Percentiles rank a stretch among this genome's conserved stretches.
Conservation (phyloP, 208 protist genomes). For the Trypanosoma cruzi region DNA sequence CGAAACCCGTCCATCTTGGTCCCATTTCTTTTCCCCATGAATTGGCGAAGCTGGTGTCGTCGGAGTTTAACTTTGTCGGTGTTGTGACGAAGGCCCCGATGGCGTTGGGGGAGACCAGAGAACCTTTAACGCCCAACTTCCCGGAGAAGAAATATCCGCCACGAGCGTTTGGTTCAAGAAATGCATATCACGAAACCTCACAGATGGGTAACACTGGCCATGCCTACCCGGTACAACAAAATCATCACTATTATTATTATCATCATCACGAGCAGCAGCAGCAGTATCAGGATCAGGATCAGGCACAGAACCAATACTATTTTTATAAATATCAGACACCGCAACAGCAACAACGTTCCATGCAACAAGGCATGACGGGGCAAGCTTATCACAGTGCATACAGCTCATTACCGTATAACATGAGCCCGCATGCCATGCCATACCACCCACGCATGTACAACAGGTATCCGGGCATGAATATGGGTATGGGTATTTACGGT, state of each 20-base stretch:
- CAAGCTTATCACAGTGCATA: slow-evolving; percentile 29
- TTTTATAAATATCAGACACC: slow-evolving; percentile 25
- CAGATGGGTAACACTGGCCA: background rate
- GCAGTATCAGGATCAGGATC: slow-evolving; percentile 5
- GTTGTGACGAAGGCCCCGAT: slow-evolving; percentile 13
- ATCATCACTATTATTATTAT: slow-evolving; percentile 30
- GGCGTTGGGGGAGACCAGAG: slow-evolving; percentile 18
- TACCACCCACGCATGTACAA: slow-evolving; percentile 30
- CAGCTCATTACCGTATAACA: slow-evolving; percentile 15
- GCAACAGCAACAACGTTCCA: slow-evolving; percentile 33
- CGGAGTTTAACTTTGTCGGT: slow-evolving; percentile 33
- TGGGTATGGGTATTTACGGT: slow-evolving; percentile 21
- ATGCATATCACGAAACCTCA: slow-evolving; percentile 3
- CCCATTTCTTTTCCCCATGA: slow-evolving; percentile 52
- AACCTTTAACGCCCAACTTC: background rate
- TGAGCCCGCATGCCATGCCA: slow-evolving; percentile 21
- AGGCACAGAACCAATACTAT: slow-evolving; percentile 10
- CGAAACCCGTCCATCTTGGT: slow-evolving; percentile 26
- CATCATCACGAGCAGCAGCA: slow-evolving; percentile 22
- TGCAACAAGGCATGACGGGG: slow-evolving; percentile 24
- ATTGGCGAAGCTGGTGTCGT: slow-evolving; percentile 24
- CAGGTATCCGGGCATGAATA: slow-evolving; percentile 29
- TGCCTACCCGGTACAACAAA: slow-evolving; percentile 17
- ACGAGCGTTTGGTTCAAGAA: slow-evolving; percentile 5
- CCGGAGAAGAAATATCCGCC: background rate